These are phyloP conservation scores for Coemansia sp. DNA, from an alignment of 192 early-diverging fungal genomes.

Conservation along the genomic window DNA sequence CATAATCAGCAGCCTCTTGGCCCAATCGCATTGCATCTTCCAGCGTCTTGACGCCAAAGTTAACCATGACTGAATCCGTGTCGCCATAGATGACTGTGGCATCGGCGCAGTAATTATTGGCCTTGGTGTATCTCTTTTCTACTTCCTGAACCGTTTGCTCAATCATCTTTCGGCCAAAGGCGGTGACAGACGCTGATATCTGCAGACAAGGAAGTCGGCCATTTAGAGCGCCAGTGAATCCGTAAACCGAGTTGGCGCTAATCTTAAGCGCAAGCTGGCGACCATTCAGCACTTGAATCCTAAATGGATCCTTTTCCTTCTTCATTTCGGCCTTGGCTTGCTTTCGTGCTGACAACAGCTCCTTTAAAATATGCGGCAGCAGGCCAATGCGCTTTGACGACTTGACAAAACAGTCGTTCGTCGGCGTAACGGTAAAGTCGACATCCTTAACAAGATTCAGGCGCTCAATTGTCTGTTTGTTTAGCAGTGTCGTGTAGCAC, in stretches of 20 bases:
- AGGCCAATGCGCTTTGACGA: slow-evolving; percentile 71
- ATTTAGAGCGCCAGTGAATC: slow-evolving; percentile 92
- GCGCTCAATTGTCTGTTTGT: slow-evolving; percentile 59
- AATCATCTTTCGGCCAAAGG: slow-evolving; percentile 97
- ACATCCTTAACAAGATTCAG: slow-evolving; percentile 67
- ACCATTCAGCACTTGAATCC: slow-evolving; percentile 89
- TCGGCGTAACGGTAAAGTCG: slow-evolving; percentile 89
- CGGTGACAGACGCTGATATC: slow-evolving; percentile 91
- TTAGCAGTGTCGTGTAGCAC: slow-evolving; percentile 90
- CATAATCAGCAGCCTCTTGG: slow-evolving; percentile 78
- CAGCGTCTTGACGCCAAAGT: slow-evolving; percentile 82
- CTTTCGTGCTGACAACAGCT: slow-evolving; percentile 89
- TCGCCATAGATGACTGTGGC: slow-evolving; percentile 97
- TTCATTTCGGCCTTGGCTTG: slow-evolving; percentile 90
- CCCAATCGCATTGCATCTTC: slow-evolving; percentile 86
- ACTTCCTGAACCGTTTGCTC: slow-evolving; percentile 80
- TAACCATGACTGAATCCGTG: slow-evolving; percentile 99
- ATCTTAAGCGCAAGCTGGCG: slow-evolving; percentile 95
- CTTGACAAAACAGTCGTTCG: slow-evolving; percentile 89
- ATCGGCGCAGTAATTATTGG: slow-evolving; percentile 84
- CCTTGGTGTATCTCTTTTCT: slow-evolving; percentile 76
- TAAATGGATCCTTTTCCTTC: slow-evolving; percentile 95
- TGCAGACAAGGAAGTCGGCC: slow-evolving; percentile 89
- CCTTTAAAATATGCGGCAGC: slow-evolving; percentile 83
- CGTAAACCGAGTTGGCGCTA: slow-evolving; percentile 96